These are phyloP conservation scores for Dacryopinax spathularia DNA, from an alignment of 768 basidiomycete genomes.

Conservation along the genomic window DNA sequence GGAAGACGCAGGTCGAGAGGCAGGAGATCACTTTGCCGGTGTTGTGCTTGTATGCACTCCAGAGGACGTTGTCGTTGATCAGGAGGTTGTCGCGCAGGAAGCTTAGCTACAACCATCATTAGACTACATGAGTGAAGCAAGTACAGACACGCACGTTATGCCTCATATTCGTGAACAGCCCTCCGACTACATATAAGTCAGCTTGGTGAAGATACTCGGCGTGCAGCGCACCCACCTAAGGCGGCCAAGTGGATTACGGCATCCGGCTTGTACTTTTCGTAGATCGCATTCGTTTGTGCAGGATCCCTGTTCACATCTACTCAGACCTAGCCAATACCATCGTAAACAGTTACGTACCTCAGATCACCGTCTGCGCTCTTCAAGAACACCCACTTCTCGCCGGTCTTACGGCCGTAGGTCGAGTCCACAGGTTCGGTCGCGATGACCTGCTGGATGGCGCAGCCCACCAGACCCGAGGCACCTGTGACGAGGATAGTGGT, in stretches of 20 bases:
- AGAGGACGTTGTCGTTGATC: constrained; percentile 89
- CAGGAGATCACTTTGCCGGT: constrained; percentile 80
- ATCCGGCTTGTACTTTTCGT: constrained; percentile 83
- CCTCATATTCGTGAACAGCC: constrained; percentile 91
- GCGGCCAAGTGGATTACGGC: constrained; percentile 96
- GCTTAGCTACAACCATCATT: constrained; percentile 40
- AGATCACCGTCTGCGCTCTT: constrained; percentile 71
- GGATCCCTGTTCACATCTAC: constrained; percentile 38
- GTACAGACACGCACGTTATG: constrained; percentile 46
- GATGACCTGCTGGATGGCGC: constrained; percentile 64
- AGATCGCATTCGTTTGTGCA: constrained; percentile 53
- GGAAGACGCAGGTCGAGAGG: constrained; percentile 94
- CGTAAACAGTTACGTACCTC: constrained; percentile 34
- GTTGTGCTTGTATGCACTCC: constrained; percentile 50
- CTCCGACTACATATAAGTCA: constrained; percentile 48
- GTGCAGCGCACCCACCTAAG: constrained; percentile 39
- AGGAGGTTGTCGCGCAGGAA: constrained; percentile 90
- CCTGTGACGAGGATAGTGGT: constrained; percentile 57
- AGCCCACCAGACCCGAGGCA: constrained; percentile 76
- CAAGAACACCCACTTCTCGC: constrained; percentile 79
- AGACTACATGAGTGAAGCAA: neutral
- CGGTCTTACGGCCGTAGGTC: constrained; percentile 56
- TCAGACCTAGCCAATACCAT: neutral
- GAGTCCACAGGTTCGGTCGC: constrained; percentile 65
- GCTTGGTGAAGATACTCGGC: constrained; percentile 6